These are phyloP conservation scores for Hygrocybe punicea DNA, from an alignment of 768 basidiomycete species.

Conservation along the genomic window DNA sequence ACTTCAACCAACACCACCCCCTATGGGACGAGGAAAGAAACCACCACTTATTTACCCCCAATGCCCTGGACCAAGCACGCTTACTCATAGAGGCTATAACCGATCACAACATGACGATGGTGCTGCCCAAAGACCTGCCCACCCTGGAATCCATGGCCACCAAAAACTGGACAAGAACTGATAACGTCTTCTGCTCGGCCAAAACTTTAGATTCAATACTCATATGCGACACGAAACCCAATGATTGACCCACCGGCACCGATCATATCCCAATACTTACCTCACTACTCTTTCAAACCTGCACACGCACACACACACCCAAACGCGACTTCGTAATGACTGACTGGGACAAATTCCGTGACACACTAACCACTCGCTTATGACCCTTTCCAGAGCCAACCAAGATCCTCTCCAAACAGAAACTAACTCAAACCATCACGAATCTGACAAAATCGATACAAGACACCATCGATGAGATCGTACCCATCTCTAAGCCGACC, in stretches of 20 bases:
- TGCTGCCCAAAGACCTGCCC: conserved; percentile 26
- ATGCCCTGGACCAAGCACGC: conserved; percentile 5
- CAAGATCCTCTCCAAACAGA: not conserved
- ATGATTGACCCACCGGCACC: too few relatives aligned
- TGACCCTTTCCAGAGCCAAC: not conserved
- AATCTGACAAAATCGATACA: not conserved
- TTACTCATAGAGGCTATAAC: conserved; percentile 13
- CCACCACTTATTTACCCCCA: conserved; percentile 22
- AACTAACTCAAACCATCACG: not conserved
- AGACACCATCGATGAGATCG: not conserved
- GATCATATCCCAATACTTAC: too few relatives aligned
- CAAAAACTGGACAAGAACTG: conserved; percentile 15
- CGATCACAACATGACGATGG: conserved; percentile 24
- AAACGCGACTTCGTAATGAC: too few relatives aligned
- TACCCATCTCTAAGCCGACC: not conserved
- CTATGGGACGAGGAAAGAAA: conserved; percentile 38
- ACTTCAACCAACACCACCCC: conserved; percentile 42
- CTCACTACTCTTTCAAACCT: too few relatives aligned
- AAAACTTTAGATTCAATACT: conserved; percentile 1
- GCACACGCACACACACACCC: too few relatives aligned
- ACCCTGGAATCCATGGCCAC: conserved; percentile 19
- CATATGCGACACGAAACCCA: too few relatives aligned
- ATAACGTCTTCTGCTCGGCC: too few relatives aligned
- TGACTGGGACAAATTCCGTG: conserved; percentile 11
- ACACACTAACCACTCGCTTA: conserved; percentile 9